Evolutionary conservation across 1,284 basidiomycete species (phyloP), one percentile per base, ranked within the genome.

Genomic region (Ustilago trichophora): DNA sequence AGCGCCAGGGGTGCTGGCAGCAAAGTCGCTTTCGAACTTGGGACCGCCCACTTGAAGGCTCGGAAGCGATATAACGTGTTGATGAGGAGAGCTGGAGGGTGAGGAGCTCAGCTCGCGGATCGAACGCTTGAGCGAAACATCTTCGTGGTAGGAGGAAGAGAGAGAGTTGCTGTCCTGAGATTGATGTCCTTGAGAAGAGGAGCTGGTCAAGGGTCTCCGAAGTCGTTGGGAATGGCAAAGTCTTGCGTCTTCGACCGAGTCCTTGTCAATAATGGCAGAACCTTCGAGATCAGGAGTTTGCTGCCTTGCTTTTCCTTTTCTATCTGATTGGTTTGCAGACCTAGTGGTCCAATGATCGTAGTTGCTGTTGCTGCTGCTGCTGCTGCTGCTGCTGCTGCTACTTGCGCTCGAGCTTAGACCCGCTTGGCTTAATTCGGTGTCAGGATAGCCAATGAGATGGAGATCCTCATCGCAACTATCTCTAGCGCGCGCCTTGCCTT

Each of bases 61-160:
- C 1, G 40, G 49, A 16, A 53, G 53, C 16, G 21, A 12, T 11
- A 16, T 19, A 1, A 35, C 13, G 3, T 26, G 45, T n/a, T 53
- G 60, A 2, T 40, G 40, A 27, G 60, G 60, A 11, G 60, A 64
- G 45, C 21, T 49, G 10, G 49, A 35, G 13, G 60, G 60, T 1
- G 60, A 63, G n/a, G 60, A 63, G 24, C 48, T 49, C n/a, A 56
- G 32, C 25, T 57, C 49, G 18, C 54, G 53, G 8, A 64, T 52
- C 2, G 53, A 45, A 5, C 60, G 60, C 31, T 64, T 64, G 29
- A 53, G 49, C 5, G 58, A 54, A 22, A 16, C 24, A 19, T 49
- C 42, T 6, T 54, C 40, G 44, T 47, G 36, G 11, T 19, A 27
- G n/a, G 40, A 29, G 9, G 42, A n/a, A n/a, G 21, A 8, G 15